Percentiles rank a stretch among this genome's conserved stretches.
These are phyloP conservation scores for Corinectria fuckeliana DNA, from an alignment of 2,329 filamentous ascomycete genomes.

Conservation along the genomic window DNA sequence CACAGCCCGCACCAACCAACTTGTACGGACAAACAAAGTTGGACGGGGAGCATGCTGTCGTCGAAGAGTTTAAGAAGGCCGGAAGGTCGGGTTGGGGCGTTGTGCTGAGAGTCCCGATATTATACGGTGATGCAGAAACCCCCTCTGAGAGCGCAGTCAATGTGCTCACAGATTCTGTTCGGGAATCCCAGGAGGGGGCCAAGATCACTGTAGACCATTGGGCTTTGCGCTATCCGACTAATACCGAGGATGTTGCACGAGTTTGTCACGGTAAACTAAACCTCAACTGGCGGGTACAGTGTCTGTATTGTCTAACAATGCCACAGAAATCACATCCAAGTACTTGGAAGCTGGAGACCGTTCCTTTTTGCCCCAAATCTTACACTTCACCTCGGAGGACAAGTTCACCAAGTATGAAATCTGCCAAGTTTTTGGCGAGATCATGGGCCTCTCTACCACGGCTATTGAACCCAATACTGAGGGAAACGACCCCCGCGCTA, in stretches of 20 bases:
- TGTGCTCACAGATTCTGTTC: conserved; percentile 75
- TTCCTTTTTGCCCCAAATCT: conserved; percentile 67
- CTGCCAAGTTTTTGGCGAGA: conserved; percentile 76
- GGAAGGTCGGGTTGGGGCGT: conserved; percentile 64
- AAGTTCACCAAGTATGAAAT: conserved; percentile 90
- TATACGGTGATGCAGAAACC: conserved; percentile 77
- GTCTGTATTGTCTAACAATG: not conserved
- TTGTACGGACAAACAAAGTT: conserved; percentile 71
- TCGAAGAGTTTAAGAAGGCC: conserved; percentile 62
- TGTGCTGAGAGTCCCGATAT: conserved; percentile 79
- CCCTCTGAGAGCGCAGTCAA: conserved; percentile 84
- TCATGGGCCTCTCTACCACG: conserved; percentile 75
- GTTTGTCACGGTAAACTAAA: conserved; percentile 69
- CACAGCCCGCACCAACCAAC: conserved; percentile 74
- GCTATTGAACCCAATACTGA: conserved; percentile 73
- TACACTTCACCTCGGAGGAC: conserved; percentile 92
- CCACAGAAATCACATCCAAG: conserved; percentile 70
- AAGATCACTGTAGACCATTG: conserved; percentile 85
- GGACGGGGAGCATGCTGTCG: conserved; percentile 67
- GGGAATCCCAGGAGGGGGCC: conserved; percentile 70
- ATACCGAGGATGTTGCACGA: conserved; percentile 84
- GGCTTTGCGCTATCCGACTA: conserved; percentile 84
- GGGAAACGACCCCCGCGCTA: conserved; percentile 73
- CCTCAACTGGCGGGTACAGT: not conserved
- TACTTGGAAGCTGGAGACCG: conserved; percentile 63